phyloP scores from a whole-genome alignment of 768 basidiomycete genomes.

The Amanita molliuscula region DNA sequence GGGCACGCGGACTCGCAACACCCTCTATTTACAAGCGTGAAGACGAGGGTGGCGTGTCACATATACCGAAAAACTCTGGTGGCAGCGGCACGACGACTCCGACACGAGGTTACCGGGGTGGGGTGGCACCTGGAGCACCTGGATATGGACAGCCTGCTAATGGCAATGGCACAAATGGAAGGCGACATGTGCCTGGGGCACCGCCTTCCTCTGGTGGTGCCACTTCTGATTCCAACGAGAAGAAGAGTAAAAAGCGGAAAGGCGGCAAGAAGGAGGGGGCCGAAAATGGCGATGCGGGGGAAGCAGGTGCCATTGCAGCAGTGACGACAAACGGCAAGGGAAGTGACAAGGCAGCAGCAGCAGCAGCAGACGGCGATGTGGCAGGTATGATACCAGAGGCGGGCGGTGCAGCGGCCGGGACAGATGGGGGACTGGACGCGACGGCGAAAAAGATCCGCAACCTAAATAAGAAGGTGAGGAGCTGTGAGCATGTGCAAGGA shows the following conservation, averaged over 20 bases:
- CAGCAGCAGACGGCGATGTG: constrained; percentile 13
- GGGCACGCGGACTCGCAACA: constrained; percentile 81
- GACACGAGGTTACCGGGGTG: constrained; percentile 46
- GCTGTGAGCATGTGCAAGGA: neutral
- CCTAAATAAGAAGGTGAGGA: constrained; percentile 84
- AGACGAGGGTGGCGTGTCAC: constrained; percentile 70
- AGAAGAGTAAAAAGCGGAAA: constrained; percentile 47
- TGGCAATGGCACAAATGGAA: constrained; percentile 22
- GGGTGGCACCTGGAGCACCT: constrained; percentile 20
- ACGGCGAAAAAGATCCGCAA: constrained; percentile 90
- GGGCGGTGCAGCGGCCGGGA: constrained; percentile 33
- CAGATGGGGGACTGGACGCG: constrained; percentile 58
- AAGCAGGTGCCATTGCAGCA: constrained; percentile 1
- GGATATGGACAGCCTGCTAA: constrained; percentile 21
- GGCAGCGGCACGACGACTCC: constrained; percentile 52
- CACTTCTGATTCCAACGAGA: constrained; percentile 28
- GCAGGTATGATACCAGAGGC: constrained; percentile 5
- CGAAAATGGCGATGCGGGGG: constrained; percentile 12
- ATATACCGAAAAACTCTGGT: constrained; percentile 29
- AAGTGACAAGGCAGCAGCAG: constrained; percentile 17
- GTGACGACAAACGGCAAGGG: constrained; percentile 22
- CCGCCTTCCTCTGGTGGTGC: constrained; percentile 37
- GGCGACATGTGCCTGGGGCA: constrained; percentile 71
- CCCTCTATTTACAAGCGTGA: constrained; percentile 86
- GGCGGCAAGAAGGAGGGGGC: constrained; percentile 33